Base-by-base conservation (phyloP, 225 moss, liverwort and hornwort genomes). In the Pleurozium schreberi region DNA sequence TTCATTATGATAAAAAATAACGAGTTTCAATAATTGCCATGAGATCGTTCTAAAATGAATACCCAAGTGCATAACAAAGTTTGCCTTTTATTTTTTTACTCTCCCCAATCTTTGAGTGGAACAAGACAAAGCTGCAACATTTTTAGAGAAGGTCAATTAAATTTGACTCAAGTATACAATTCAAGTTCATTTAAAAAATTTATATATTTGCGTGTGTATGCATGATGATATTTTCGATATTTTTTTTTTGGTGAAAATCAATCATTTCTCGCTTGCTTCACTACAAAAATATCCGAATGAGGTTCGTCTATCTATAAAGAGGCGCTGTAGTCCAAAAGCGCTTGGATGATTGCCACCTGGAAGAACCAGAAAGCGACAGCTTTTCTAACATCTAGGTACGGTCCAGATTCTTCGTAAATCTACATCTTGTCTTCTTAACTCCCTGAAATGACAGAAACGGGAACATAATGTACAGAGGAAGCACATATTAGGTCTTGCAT, bases 171-270 rank as follows among this genome's bases (percentile, higher is more conserved):
- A 38, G 18, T n/a, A 22, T 11, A 38, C 38, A 67, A 38, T 67
- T 38, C 38, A 38, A 67, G n/a, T 40, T n/a, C 23, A 21, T n/a
- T n/a, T n/a, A n/a, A n/a, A n/a, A n/a, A n/a, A n/a, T n/a, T 22
- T 8, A 11, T 21, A 10, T 12, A 4, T 34, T 38, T 13, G 22
- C 13, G 13, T n/a, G 40, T 40, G 6, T 19, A 20, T 75, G 4
- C 27, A 27, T 17, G 19, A 28, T 40, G 59, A 53, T 7, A 21
- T 81, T 79, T 61, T 61, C 6, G 14, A 20, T 6, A 31, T 4
- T 31, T 81, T 43, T 45, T 36, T 58, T 6, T 0, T 0, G 3
- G 6, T 43, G 4, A 22, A 33, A 43, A 42, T 6, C 45, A 61
- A 31, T 61, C 33, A 81, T 61, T 43, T 61, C 21, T 42, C 11